Conservation (phyloP, 768 basidiomycete genomes). For the Russula lepida region DNA sequence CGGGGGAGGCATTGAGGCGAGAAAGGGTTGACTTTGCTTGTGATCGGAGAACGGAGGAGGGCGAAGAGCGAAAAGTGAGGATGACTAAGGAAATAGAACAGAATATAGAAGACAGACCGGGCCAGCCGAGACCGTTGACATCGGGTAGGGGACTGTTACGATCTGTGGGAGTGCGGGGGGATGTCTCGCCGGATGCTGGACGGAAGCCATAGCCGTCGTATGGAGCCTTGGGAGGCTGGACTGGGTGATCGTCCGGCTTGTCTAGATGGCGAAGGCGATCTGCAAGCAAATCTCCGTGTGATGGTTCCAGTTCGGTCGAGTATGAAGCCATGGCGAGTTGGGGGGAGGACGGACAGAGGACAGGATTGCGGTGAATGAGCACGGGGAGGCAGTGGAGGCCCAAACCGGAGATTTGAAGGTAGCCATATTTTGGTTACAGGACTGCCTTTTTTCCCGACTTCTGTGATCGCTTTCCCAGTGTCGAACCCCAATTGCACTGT, state of each 20-base stretch:
- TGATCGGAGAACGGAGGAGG: constrained; percentile 10
- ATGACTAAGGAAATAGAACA: constrained; percentile 11
- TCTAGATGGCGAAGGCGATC: constrained; percentile 12
- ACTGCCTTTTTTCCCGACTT: constrained; percentile 5
- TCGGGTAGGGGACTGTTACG: constrained; percentile 34
- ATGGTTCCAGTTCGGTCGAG: neutral
- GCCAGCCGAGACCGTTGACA: constrained; percentile 85
- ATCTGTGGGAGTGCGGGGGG: constrained; percentile 37
- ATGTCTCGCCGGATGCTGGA: constrained; percentile 54
- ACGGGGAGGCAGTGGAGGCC: neutral
- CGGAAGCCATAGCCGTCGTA: constrained; percentile 81
- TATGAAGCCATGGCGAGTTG: neutral
- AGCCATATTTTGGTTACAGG: constrained; percentile 6
- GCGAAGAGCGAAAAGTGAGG: constrained; percentile 1
- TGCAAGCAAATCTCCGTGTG: constrained; percentile 15
- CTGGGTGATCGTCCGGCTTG: neutral
- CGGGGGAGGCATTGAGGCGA: constrained; percentile 71
- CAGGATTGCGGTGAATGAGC: neutral
- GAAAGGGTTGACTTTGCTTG: constrained; percentile 85
- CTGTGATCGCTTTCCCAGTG: constrained; percentile 12
- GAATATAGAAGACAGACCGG: constrained; percentile 43
- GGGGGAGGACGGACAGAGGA: neutral
- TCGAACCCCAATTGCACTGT: neutral
- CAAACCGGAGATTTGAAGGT: constrained; percentile 15
- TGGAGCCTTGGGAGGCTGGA: constrained; percentile 21